Conservation (phyloP, 306 rosid genomes). For the Cyclanthera cordifolia region DNA sequence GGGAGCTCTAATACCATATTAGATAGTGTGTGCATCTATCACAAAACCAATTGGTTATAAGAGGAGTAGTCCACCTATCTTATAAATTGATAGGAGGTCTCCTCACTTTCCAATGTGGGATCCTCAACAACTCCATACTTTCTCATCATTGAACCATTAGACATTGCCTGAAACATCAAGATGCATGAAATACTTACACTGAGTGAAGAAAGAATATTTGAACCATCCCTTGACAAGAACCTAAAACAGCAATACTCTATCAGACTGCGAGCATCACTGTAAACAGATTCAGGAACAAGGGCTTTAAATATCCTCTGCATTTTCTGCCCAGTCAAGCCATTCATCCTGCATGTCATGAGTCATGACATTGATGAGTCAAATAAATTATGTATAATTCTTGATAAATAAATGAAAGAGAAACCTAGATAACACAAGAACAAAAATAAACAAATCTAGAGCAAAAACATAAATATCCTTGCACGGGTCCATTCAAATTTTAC, state of each 20-base stretch:
- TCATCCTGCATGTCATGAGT: conserved; percentile 85
- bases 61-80: too few relatives aligned
- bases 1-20: too few relatives aligned
- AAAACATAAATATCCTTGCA: background rate
- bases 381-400: conserved; percentile 25
- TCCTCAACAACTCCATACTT: background rate
- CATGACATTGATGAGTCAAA: conserved; percentile 45
- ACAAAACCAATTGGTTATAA: too few relatives aligned
- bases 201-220: conserved; percentile 79
- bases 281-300: conserved; percentile 60
- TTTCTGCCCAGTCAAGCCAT: conserved; percentile 82
- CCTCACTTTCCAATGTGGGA: too few relatives aligned
- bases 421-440: conserved; percentile 10
- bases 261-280: conserved; percentile 65
- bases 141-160: background rate
- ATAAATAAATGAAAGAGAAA: conserved; percentile 21
- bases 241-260: conserved; percentile 98
- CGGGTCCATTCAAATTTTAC: background rate
- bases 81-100: too few relatives aligned
- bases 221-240: conserved; percentile 76
- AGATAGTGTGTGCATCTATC: too few relatives aligned
- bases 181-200: conserved; percentile 33
- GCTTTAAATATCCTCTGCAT: conserved; percentile 85
- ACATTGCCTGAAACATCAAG: background rate
- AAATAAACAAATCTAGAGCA: background rate